Evolutionary conservation across 2,329 filamentous ascomycete genomes (phyloP).

Genomic region (Camillea tinctor): DNA sequence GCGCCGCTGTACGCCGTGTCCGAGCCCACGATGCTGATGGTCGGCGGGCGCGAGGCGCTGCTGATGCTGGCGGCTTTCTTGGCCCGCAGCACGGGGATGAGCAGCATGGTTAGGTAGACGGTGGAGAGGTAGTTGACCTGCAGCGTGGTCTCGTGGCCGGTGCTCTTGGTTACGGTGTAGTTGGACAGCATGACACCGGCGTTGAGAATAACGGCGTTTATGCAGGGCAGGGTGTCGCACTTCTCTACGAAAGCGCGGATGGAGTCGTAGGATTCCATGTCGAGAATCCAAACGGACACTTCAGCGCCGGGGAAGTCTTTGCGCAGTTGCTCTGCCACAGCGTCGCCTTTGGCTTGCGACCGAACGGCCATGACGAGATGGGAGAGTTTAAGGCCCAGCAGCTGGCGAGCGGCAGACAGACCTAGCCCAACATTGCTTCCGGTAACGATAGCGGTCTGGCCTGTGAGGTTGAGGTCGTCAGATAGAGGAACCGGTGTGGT

Average conservation of each 20-base stretch:
- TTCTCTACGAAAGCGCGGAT: constrained; percentile 38
- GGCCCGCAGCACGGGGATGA: constrained; percentile 30
- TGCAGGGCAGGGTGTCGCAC: constrained; percentile 31
- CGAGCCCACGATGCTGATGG: constrained; percentile 29
- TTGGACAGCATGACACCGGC: constrained; percentile 34
- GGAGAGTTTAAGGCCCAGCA: constrained; percentile 36
- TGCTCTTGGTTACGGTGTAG: constrained; percentile 25
- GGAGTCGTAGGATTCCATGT: constrained; percentile 43
- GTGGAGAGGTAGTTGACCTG: constrained; percentile 42
- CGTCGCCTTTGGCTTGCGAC: constrained; percentile 37
- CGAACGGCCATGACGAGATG: constrained; percentile 45
- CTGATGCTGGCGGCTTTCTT: constrained; percentile 1
- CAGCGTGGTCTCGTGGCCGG: constrained; percentile 39
- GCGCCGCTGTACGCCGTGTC: constrained; percentile 22
- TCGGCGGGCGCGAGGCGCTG: constrained; percentile 8
- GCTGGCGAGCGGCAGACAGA: constrained; percentile 40
- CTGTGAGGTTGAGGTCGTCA: constrained; percentile 24
- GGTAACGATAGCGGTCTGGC: constrained; percentile 43
- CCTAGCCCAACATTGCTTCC: constrained; percentile 46
- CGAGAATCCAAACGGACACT: constrained; percentile 45
- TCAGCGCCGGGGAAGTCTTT: constrained; percentile 27
- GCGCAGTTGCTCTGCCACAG: constrained; percentile 35
- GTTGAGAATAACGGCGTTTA: constrained; percentile 47
- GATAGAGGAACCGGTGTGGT: constrained; percentile 18
- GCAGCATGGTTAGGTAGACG: constrained; percentile 31